Conservation (phyloP, 1,284 basidiomycete species). For the Ganoderma lucidum region DNA sequence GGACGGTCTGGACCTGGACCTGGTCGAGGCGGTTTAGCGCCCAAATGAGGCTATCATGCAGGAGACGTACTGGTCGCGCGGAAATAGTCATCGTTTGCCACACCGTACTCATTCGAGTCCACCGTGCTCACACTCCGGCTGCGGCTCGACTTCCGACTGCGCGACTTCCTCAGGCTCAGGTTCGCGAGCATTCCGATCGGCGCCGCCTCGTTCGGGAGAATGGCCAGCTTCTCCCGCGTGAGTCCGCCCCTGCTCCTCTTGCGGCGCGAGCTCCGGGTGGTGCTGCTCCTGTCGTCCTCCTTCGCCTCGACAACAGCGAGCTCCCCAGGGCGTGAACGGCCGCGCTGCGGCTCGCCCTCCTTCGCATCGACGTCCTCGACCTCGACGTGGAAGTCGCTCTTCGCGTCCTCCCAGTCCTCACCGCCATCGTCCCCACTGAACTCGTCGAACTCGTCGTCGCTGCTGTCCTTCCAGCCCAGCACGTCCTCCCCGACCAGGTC, state of each 20-base stretch:
- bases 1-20: slow-evolving; percentile 53
- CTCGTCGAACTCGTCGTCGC: slow-evolving; percentile 23
- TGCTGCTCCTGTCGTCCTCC: slow-evolving; percentile 24
- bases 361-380: slow-evolving; percentile 31
- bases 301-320: slow-evolving; percentile 13
- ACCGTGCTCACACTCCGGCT: slow-evolving; percentile 51
- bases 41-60: background rate
- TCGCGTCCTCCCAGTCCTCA: slow-evolving; percentile 26
- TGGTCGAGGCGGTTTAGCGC: slow-evolving; percentile 34
- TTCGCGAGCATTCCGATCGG: slow-evolving; percentile 78
- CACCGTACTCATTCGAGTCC: slow-evolving; percentile 60
- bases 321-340: slow-evolving; percentile 18
- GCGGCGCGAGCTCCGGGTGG: slow-evolving; percentile 27
- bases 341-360: slow-evolving; percentile 19
- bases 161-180: slow-evolving; percentile 58
- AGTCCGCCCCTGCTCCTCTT: slow-evolving; percentile 35
- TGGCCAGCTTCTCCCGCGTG: slow-evolving; percentile 51
- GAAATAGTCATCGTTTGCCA: slow-evolving; percentile 73
- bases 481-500: slow-evolving; percentile 54
- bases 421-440: slow-evolving; percentile 28
- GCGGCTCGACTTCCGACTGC: slow-evolving; percentile 43
- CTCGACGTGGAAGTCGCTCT: slow-evolving; percentile 32
- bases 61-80: slow-evolving; percentile 56
- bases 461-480: slow-evolving; percentile 32
- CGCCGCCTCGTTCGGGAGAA: slow-evolving; percentile 64